Base-by-base conservation (phyloP, 2,329 filamentous ascomycete species). In the Claviceps humidiphila region DNA sequence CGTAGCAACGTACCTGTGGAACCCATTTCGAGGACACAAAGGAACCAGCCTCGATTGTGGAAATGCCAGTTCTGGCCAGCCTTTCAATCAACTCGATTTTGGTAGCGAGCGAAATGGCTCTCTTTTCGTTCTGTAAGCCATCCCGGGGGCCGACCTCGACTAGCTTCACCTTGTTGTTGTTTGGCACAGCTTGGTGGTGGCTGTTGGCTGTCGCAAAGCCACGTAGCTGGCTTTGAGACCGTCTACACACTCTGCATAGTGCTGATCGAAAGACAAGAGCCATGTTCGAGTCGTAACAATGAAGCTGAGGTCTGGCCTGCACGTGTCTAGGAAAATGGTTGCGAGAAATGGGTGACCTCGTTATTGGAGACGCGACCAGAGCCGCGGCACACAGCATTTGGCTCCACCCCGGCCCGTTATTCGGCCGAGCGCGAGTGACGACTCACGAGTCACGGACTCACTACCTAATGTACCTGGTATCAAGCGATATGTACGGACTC, bases 1-100 rank as follows among this genome's bases (percentile, higher is more conserved):
- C 30, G 9, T 34, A 9, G 30, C 30, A 41, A 26, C 64, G 56
- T 60, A 88, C 80, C 74, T 93, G 89, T 3, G 89, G 88, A 49
- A 90, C 83, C 79, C 85, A 90, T 78, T 87, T 89, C 1, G 88
- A 86, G 47, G 85, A 80, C 9, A 94, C 88, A 62, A 94, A 89
- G 1, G 85, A 87, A 1, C 87, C 89, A 17, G 85, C 82, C 66
- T 94, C 88, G 56, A 94, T 91, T 3, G 82, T 82, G 5, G 72
- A 71, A 43, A 93, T 65, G 0, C 88, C 88, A 0, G 86, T 85
- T 56, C 71, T 70, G 38, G 82, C 79, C 55, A 94, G 71, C 55
- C 79, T 73, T 58, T 83, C 76, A 41, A 94, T 85, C 51, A 94
- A 68, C 58, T 89, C 80, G 52, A 91, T 77, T 67, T 94, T 94